A percentile compares a stretch with the other conserved stretches of the same genome.
Conservation (phyloP, 164 flowering plant genomes). For the Umbilicus rupestris region DNA sequence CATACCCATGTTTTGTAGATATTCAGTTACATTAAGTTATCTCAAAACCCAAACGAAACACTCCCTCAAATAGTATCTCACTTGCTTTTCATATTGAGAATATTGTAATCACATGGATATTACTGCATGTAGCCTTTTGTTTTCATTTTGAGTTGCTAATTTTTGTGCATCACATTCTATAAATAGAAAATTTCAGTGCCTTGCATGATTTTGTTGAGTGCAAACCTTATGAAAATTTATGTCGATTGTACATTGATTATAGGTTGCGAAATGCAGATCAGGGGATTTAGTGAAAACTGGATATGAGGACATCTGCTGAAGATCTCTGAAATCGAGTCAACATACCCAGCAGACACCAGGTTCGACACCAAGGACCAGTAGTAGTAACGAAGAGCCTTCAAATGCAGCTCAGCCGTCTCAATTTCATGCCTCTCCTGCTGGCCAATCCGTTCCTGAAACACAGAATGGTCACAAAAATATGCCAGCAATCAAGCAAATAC, state of each 20-base stretch:
- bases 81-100: too few species aligned
- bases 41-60: too few species aligned
- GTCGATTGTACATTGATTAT: not conserved
- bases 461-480: not conserved
- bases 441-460: not conserved
- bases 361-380: not conserved
- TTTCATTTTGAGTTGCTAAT: too few species aligned
- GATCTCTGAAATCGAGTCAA: not conserved
- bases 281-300: conserved; percentile 3
- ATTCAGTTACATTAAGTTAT: too few species aligned
- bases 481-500: not conserved
- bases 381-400: not conserved
- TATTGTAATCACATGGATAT: too few species aligned
- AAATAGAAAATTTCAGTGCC: not conserved
- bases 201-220: not conserved
- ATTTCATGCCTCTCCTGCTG: not conserved
- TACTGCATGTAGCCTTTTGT: too few species aligned
- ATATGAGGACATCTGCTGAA: not conserved
- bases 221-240: not conserved
- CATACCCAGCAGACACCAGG: not conserved
- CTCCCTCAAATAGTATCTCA: too few species aligned
- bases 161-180: not conserved
- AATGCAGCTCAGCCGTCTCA: not conserved
- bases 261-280: not conserved
- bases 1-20: too few species aligned